Evolutionary conservation across 805 yeast species (phyloP), one percentile per base, ranked within the genome.

Genomic region (Zygosaccharomyces bailii): DNA sequence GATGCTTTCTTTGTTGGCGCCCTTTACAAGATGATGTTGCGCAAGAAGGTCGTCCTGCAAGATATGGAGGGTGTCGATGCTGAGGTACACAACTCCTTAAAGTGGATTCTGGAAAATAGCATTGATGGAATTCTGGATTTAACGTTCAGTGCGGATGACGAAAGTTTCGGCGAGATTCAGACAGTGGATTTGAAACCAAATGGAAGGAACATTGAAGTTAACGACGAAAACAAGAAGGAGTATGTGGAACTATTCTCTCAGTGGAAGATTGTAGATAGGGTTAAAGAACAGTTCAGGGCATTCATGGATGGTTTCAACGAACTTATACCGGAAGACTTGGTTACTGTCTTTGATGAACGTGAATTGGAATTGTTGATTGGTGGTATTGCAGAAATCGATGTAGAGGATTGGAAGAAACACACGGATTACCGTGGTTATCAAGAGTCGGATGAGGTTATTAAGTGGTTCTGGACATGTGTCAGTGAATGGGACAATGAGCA

Each of bases 61-160:
- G 99, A 93, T 69, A 85, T 93, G 95, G 99, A 93, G 68, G 96
- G 97, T 68, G 97, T 95, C 49, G 99, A 93, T 68, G 91, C 96
- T 18, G 98, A 93, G 63, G 89, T 91, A 70, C 88, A 88, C 71
- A 81, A 93, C 61, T 91, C 96, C 18, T 74, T 93, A 68, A 86
- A 87, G 60, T 93, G 99, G 99, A 87, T 89, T 66, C 72, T 89
- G 50, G 97, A 93, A 59, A 91, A 93, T 64, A 96, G 89, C 65
- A 91, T 93, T 59, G 85, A 93, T 24, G 91, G 81, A 49, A 73
- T 91, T 25, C 73, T 93, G 50, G 96, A 87, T 56, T 76, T 88
- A 61, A 87, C 98, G 0, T 93, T 93, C 70, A 79, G 89, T 57
- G 84, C 82, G 1, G 87, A 81, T 61, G 98, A 90, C 63, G 97